Base-by-base conservation (phyloP, 345 rosid species). In the Euphorbia pulcherrima region DNA sequence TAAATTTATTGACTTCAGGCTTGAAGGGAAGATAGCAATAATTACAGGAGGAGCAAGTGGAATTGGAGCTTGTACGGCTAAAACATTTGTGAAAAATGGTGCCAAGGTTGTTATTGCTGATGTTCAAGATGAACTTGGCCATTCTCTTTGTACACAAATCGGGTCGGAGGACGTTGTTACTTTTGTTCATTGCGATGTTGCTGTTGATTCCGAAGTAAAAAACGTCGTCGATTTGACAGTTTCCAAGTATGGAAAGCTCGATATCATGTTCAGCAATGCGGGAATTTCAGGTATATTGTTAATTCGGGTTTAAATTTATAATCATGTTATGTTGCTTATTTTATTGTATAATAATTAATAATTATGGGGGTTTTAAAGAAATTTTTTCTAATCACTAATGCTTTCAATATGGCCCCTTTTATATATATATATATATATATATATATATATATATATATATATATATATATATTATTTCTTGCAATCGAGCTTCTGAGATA, bases 41-140 rank as follows among this genome's bases (percentile, higher is more conserved):
- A 60, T 60, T 5, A 60, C 63, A 13, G 63, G 62, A 6, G 62
- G 63, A 60, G 63, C 46, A 2, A 60, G 63, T 35, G 63, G 63
- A 6, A 33, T 60, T 3, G 63, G 63, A 3, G 63, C 12, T 4
- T 12, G 26, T 11, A 30, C 24, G 20, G 63, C 11, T 9, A 60
- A 6, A 33, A 1, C 18, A 7, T 60, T 60, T n/a, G 46, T 60
- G 2, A 60, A 33, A 60, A 8, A 60, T 2, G 63, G 63, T 30
- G 63, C 44, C 13, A 60, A 60, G 2, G 63, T 60, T 9, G 26
- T 60, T 13, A 18, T 60, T 8, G 63, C 63, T 6, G 63, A 60
- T 60, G 14, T 60, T 11, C 63, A 60, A 60, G 63, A 60, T 60
- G 46, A 60, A 4, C 44, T 60, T 33, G 63, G 44, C 24, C 41